Percentiles rank a stretch among this genome's conserved stretches.
These are phyloP conservation scores for Areca catechu DNA, from an alignment of 176 grass and related monocot species.

Conservation along the genomic window DNA sequence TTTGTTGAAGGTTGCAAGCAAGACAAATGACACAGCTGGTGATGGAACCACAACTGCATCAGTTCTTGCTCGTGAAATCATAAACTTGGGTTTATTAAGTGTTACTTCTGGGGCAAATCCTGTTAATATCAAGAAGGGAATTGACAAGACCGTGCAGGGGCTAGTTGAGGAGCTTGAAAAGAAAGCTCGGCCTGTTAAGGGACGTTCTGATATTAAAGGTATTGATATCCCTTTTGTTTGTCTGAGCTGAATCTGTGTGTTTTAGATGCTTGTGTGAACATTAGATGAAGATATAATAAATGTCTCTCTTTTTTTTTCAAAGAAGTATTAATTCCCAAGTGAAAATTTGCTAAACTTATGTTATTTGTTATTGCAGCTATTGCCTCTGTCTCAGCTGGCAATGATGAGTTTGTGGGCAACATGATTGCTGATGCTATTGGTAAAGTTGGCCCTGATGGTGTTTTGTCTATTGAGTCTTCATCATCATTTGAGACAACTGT, in stretches of 20 bases:
- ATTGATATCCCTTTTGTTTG: background rate
- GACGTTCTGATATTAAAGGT: constrained; percentile 6
- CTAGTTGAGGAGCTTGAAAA: constrained; percentile 10
- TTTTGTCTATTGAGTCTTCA: too few relatives aligned
- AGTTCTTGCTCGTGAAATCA: background rate
- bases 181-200: constrained; percentile 1
- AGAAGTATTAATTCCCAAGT: too few relatives aligned
- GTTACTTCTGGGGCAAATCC: constrained; percentile 11
- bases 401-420: background rate
- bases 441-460: too few relatives aligned
- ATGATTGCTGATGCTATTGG: too few relatives aligned
- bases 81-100: background rate
- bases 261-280: too few relatives aligned
- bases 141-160: constrained; percentile 9
- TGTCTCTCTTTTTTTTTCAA: too few relatives aligned
- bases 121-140: constrained; percentile 6
- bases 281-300: too few relatives aligned
- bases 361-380: background rate
- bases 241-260: too few relatives aligned
- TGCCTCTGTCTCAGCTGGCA: constrained; percentile 1
- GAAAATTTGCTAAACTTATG: too few relatives aligned
- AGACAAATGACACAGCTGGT: constrained; percentile 2
- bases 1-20: background rate
- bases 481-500: too few relatives aligned
- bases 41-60: too few relatives aligned